Base-by-base conservation (phyloP, 495 filamentous ascomycete genomes). In the Podospora anserina region DNA sequence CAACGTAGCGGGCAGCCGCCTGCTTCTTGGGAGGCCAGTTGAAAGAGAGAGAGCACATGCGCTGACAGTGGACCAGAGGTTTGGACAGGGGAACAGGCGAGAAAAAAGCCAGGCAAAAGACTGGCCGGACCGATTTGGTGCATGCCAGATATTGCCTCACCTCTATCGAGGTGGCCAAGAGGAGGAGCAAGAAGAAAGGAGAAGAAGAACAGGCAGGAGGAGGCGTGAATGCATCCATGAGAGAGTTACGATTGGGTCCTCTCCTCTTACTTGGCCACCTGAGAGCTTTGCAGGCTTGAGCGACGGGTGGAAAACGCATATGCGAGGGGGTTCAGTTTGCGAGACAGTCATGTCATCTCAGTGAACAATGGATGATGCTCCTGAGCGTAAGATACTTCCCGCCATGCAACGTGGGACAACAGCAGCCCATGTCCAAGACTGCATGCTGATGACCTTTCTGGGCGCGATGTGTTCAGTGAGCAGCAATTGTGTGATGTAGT, bases 121-220 rank as follows among this genome's bases (percentile, higher is more conserved):
- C n/a, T 58, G 4, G 3, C 16, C 55, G 55, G 55, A 20, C 55
- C 55, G 23, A 58, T 26, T 26, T 58, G 55, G 55, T 58, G 55
- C 55, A 58, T 58, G 55, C 4, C 18, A 58, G 55, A 58, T 58
- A 58, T 26, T 58, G 55, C 55, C 23, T 58, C 55, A 58, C 6
- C 23, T 58, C 55, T n/a, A 26, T 9, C 23, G 55, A 9, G 23
- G 6, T 26, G n/a, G 55, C 23, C 55, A 58, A 20, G 55, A 20
- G n/a, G 55, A 58, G 39, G 39, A 49, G 39, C 9, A 16, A 7
- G 30, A 32, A 32, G 30, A 32, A 7, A 32, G 9, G 39, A 16
- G 23, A 23, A 23, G 23, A 23, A 23, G 23, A 23, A 23, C 23
- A 23, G 23, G 23, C 23, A 23, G 13, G 15, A 49, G 39, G 39